These are phyloP conservation scores for Apophysomyces variabilis DNA, from an alignment of 371 early-diverging fungal genomes.

Conservation along the genomic window DNA sequence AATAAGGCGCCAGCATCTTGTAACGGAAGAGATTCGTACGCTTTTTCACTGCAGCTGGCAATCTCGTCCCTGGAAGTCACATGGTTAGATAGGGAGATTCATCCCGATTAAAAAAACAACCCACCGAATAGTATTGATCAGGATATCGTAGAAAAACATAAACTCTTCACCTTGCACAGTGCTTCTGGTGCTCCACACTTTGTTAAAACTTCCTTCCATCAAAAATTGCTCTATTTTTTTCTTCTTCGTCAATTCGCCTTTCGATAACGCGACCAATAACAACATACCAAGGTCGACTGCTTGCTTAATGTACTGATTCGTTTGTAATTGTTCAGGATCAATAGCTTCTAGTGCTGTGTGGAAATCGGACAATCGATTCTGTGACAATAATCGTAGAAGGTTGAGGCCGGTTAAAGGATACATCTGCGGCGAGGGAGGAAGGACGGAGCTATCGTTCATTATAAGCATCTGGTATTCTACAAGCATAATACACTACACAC, in stretches of 20 bases:
- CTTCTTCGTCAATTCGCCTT: constrained; percentile 20
- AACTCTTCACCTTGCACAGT: constrained; percentile 91
- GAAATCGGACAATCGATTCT: constrained; percentile 94
- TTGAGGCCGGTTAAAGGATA: constrained; percentile 91
- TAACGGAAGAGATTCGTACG: constrained; percentile 85
- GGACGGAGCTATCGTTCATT: constrained; percentile 38
- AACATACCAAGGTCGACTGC: constrained; percentile 78
- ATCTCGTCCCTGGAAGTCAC: constrained; percentile 78
- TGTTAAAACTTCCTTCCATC: constrained; percentile 97
- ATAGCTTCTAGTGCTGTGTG: constrained; percentile 92
- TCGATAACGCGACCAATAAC: not conserved
- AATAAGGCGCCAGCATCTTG: constrained; percentile 88
- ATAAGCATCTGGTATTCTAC: too few relatives aligned
- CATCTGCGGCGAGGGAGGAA: constrained; percentile 83
- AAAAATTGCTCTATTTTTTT: constrained; percentile 75
- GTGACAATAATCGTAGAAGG: constrained; percentile 88
- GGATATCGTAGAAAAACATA: constrained; percentile 89
- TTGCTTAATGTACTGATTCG: constrained; percentile 85
- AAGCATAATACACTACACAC: constrained; percentile 5
- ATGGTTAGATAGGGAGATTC: constrained; percentile 1
- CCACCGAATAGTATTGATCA: constrained; percentile 91
- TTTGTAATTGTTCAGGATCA: constrained; percentile 79
- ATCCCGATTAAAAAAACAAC: constrained; percentile 3
- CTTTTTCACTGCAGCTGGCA: constrained; percentile 92
- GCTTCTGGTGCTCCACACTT: constrained; percentile 88